Conservation (phyloP, 495 filamentous ascomycete species). For the Xylaria intraflava region DNA sequence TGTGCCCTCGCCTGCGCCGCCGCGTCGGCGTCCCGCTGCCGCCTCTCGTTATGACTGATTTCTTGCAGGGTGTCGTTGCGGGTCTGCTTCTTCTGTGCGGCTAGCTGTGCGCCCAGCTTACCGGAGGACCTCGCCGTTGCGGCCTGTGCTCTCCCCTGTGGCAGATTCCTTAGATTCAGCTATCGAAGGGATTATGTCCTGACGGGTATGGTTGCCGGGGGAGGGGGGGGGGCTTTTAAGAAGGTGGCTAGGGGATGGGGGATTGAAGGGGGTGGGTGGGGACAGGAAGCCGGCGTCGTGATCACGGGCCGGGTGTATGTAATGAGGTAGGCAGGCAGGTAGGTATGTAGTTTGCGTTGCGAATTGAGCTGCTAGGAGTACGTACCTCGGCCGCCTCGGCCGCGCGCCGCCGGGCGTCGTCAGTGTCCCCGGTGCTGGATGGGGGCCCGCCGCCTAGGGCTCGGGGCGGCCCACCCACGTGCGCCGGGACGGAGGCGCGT, state of each 20-base stretch:
- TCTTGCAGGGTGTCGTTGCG: slow-evolving; percentile 51
- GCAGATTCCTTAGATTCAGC: not conserved
- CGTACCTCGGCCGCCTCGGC: slow-evolving; percentile 65
- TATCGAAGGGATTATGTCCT: too few species aligned
- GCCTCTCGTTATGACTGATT: slow-evolving; percentile 49
- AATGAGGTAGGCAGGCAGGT: not conserved
- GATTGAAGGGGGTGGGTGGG: not conserved
- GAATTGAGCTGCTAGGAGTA: too few species aligned
- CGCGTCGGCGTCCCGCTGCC: slow-evolving; percentile 52
- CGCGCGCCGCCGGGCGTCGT: slow-evolving; percentile 53
- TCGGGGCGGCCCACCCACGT: slow-evolving; percentile 48
- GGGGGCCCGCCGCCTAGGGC: slow-evolving; percentile 41
- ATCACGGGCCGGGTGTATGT: not conserved
- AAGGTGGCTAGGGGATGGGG: not conserved
- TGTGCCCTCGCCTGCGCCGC: slow-evolving; percentile 44
- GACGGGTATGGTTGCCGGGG: too few species aligned
- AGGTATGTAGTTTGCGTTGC: too few species aligned
- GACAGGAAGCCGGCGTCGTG: not conserved
- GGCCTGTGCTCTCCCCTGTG: slow-evolving; percentile 41
- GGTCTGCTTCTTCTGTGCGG: slow-evolving; percentile 60
- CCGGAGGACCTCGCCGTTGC: slow-evolving; percentile 38
- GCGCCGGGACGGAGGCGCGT: slow-evolving; percentile 31
- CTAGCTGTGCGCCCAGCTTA: slow-evolving; percentile 56
- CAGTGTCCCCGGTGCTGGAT: slow-evolving; percentile 19
- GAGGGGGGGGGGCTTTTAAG: not conserved